Evolutionary conservation across 2,329 filamentous ascomycete genomes (phyloP).

Genomic region (Calonectria pteridis): DNA sequence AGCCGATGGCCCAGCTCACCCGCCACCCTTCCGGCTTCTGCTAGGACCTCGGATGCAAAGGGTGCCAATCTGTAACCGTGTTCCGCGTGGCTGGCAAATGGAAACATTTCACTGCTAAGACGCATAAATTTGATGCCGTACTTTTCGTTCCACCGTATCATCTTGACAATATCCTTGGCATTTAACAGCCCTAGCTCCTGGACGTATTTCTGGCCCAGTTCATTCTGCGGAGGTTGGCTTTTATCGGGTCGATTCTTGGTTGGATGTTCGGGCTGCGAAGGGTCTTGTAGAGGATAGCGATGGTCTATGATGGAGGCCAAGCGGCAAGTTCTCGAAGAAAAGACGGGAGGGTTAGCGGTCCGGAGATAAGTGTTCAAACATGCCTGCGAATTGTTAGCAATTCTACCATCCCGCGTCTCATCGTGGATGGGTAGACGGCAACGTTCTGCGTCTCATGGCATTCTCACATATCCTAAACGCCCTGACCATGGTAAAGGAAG

Average conservation of each 20-base stretch:
- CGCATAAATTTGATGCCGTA: slow-evolving; percentile 95
- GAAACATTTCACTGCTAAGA: slow-evolving; percentile 96
- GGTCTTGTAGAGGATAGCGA: slow-evolving; percentile 82
- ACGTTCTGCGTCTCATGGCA: slow-evolving; percentile 19
- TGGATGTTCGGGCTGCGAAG: slow-evolving; percentile 80
- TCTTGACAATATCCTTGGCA: slow-evolving; percentile 84
- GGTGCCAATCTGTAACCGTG: slow-evolving; percentile 88
- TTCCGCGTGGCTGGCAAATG: slow-evolving; percentile 89
- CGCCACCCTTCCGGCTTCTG: slow-evolving; percentile 81
- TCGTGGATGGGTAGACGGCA: slow-evolving; percentile 14
- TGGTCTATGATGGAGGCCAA: slow-evolving; percentile 93
- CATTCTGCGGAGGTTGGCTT: slow-evolving; percentile 73
- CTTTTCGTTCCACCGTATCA: slow-evolving; percentile 91
- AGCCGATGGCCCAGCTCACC: slow-evolving; percentile 85
- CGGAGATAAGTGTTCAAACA: slow-evolving; percentile 95
- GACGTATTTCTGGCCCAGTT: slow-evolving; percentile 78
- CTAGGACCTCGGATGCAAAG: slow-evolving; percentile 84
- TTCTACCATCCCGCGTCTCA: background rate
- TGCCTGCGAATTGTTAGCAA: slow-evolving; percentile 62
- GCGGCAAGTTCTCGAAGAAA: slow-evolving; percentile 90
- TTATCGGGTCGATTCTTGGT: slow-evolving; percentile 90
- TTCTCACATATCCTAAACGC: slow-evolving; percentile 84
- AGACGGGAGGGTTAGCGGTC: slow-evolving; percentile 83
- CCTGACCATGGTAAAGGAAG: slow-evolving; percentile 93
- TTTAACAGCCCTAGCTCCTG: slow-evolving; percentile 85